Conservation (phyloP, 805 yeast species). For the Saturnispora ahearnii region DNA sequence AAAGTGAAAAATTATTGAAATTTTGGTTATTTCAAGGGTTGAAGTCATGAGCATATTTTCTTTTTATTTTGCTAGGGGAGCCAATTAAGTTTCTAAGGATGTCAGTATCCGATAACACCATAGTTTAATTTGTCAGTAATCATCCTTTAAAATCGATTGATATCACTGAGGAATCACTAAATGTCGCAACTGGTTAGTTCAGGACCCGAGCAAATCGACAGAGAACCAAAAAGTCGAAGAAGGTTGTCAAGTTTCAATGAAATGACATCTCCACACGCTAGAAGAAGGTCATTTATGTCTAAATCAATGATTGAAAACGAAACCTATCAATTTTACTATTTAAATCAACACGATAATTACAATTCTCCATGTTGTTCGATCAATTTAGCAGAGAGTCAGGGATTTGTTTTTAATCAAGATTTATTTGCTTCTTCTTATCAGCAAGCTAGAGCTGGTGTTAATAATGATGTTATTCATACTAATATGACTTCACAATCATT, state of each 20-base stretch:
- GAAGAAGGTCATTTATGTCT: constrained; percentile 50
- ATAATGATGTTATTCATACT: constrained; percentile 11
- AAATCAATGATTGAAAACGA: constrained; percentile 50
- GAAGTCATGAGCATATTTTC: neutral
- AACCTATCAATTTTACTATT: constrained; percentile 44
- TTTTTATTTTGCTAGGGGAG: neutral
- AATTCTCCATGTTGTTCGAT: constrained; percentile 32
- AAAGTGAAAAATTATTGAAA: neutral
- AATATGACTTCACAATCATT: neutral
- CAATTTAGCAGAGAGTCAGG: constrained; percentile 55
- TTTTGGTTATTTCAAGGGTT: neutral
- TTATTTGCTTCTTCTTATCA: constrained; percentile 64
- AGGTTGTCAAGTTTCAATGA: constrained; percentile 28
- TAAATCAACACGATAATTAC: constrained; percentile 17
- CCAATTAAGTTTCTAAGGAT: neutral
- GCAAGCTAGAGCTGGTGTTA: constrained; percentile 37
- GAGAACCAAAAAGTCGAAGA: constrained; percentile 7
- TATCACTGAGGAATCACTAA: neutral
- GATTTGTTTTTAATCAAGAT: constrained; percentile 71
- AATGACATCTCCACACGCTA: constrained; percentile 42
- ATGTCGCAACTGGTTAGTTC: neutral
- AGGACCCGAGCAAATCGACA: neutral
- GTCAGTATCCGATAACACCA: neutral
- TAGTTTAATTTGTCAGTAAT: neutral
- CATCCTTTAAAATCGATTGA: neutral